Conservation (phyloP, 805 yeast species). For the Candida silvatica region DNA sequence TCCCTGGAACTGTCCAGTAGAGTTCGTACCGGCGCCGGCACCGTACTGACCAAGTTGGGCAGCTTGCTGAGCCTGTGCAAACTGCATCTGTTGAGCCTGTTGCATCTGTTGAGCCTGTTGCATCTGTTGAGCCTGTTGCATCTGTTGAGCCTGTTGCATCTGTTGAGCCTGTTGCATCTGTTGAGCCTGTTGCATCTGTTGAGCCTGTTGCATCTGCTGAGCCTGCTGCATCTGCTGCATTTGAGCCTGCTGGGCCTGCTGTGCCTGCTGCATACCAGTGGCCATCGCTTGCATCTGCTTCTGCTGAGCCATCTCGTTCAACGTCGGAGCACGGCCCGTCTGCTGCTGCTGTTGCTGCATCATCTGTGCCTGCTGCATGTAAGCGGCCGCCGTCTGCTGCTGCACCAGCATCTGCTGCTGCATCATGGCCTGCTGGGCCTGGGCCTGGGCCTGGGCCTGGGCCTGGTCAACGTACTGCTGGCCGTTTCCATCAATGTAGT, state of each 20-base stretch:
- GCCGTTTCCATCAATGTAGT: conserved; percentile 59
- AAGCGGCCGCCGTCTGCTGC: conserved; percentile 12
- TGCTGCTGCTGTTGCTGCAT: conserved; percentile 18
- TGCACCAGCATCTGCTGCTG: conserved; percentile 20
- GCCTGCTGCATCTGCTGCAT: no score
- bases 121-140: no score
- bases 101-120: conserved; percentile 17
- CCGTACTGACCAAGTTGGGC: no score
- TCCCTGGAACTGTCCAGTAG: conserved; percentile 3
- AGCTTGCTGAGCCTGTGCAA: conserved; percentile 1
- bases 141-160: no score
- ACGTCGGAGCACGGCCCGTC: conserved; percentile 5
- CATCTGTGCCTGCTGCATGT: no score
- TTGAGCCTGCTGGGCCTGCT: no score
- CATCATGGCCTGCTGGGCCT: conserved; percentile 14
- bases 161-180: no score
- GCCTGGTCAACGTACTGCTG: conserved; percentile 51
- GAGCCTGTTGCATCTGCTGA: no score
- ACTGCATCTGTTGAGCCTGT: conserved; percentile 6
- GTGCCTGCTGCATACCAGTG: no score
- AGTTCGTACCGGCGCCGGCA: not conserved
- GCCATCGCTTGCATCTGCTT: no score
- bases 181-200: no score
- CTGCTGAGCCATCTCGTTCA: conserved; percentile 6
- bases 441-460: conserved; percentile 26